Percentiles rank a stretch among this genome's conserved stretches.
Evolutionary conservation across 73 alveolate genomes (phyloP).

Genomic region (Paramecium biaurelia): DNA sequence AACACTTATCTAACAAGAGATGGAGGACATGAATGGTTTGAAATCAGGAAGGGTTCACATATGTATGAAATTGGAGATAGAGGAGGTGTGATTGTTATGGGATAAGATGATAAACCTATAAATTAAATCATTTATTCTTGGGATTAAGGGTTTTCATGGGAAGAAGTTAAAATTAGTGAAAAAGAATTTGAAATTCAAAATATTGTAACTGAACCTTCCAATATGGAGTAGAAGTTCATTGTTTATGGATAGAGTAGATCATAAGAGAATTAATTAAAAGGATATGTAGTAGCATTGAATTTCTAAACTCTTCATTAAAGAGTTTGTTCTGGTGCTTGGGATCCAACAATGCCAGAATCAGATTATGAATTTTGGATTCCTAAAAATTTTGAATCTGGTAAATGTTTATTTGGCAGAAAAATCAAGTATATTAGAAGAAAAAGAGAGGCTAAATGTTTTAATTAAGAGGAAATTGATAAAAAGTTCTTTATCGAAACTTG

Average conservation of each 20-base stretch:
- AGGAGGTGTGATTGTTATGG: constrained; percentile 89
- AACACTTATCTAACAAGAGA: constrained; percentile 82
- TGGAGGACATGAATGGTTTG: constrained; percentile 88
- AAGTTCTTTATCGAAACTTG: constrained; percentile 70
- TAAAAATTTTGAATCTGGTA: constrained; percentile 69
- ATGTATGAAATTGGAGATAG: constrained; percentile 87
- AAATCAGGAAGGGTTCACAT: constrained; percentile 78
- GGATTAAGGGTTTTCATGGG: constrained; percentile 81
- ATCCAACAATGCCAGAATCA: constrained; percentile 63
- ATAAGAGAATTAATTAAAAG: constrained; percentile 49
- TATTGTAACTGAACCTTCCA: constrained; percentile 77
- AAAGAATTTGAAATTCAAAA: constrained; percentile 63
- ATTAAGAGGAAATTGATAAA: constrained; percentile 76
- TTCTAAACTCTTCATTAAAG: constrained; percentile 72
- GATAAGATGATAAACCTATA: constrained; percentile 67
- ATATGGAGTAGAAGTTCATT: constrained; percentile 72
- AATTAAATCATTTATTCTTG: constrained; percentile 70
- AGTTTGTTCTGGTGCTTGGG: constrained; percentile 74
- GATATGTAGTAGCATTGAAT: constrained; percentile 74
- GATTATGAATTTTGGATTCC: constrained; percentile 93
- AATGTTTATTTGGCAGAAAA: constrained; percentile 82
- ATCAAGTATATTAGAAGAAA: constrained; percentile 82
- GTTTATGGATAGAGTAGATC: constrained; percentile 69
- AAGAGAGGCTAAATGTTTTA: constrained; percentile 75
- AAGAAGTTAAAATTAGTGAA: constrained; percentile 43